These are phyloP conservation scores for Chytridiales sp. DNA, from an alignment of 371 early-diverging fungal species.

Conservation along the genomic window DNA sequence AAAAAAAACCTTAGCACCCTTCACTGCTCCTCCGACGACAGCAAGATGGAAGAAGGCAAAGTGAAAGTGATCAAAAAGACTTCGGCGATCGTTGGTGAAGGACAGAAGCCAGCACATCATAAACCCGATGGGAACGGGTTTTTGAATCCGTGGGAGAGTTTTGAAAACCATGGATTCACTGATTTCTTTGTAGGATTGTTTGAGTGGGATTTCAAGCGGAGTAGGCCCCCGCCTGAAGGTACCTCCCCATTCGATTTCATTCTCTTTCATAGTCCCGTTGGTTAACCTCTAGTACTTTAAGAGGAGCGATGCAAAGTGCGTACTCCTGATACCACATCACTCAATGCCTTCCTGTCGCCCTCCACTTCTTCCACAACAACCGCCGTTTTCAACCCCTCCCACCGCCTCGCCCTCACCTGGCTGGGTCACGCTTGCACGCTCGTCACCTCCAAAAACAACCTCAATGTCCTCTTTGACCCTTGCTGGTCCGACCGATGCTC, in stretches of 20 bases:
- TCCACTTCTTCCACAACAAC: conserved; percentile 4
- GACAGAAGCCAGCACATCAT: conserved; percentile 2
- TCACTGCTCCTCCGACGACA: too few species aligned
- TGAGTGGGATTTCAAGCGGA: conserved; percentile 26
- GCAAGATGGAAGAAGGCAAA: too few species aligned
- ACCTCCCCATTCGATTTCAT: conserved; percentile 9
- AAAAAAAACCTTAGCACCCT: too few species aligned
- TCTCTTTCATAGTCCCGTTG: not conserved
- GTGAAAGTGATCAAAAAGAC: too few species aligned
- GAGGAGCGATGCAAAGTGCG: conserved; percentile 12
- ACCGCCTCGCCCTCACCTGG: conserved; percentile 40
- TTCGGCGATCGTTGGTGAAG: too few species aligned
- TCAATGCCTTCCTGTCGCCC: conserved; percentile 9
- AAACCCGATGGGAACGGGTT: conserved; percentile 24
- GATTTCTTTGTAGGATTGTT: conserved; percentile 8
- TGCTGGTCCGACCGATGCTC: conserved; percentile 70
- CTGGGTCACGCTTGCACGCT: conserved; percentile 64
- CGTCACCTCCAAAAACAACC: conserved; percentile 57
- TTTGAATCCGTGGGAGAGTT: conserved; percentile 48
- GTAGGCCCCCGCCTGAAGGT: conserved; percentile 17
- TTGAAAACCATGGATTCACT: conserved; percentile 21
- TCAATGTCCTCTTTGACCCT: conserved; percentile 72
- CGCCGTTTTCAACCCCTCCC: not conserved
- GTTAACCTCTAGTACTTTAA: conserved; percentile 4
- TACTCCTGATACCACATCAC: conserved; percentile 4